Base-by-base conservation (phyloP, 352 stramenopile species). In the Aphanomyces astaci region DNA sequence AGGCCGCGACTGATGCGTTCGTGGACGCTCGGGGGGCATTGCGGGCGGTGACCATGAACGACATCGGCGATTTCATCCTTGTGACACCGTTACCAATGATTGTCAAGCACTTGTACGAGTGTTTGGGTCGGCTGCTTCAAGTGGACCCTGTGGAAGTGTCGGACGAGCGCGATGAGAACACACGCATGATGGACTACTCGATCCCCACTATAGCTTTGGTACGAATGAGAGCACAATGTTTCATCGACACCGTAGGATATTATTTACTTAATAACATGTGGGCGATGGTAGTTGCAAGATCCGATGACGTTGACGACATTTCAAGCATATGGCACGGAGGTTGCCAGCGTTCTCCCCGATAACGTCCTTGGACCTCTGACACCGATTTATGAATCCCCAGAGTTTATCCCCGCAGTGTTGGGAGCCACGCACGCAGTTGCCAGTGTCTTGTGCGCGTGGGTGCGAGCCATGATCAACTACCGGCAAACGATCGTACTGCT, bases 151-250 rank as follows among this genome's bases (percentile, higher is more conserved):
- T 90, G 1, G 74, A 87, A 67, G 71, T 73, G 0, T 81, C 49
- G 11, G 82, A 90, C 63, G 81, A 89, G 39, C 71, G 88, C 57
- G 82, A 92, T 55, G 78, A 78, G 2, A 83, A 91, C 17, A 84
- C 90, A 54, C 75, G 87, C 15, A 74, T 90, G 30, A 85, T 89
- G 75, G 79, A 91, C 54, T 92, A 91, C 46, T 89, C 82, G 81
- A 59, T 82, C 28, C 82, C 75, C 7, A 51, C 78, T 4, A 76
- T 74, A 1, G 4, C 57, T 3, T 33, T 22, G 48, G 62, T 68
- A 2, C 64, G 66, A 15, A 75, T 75, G 22, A 36, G 39, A 59
- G 31, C 1, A n/a, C 36, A 3, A 10, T 11, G 9, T 24, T 36
- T 30, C 11, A 22, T 70, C 48, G 53, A n/a, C n/a, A n/a, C n/a